phyloP scores from a whole-genome alignment of 192 early-diverging fungal species.

The Kappamyces sp. region DNA sequence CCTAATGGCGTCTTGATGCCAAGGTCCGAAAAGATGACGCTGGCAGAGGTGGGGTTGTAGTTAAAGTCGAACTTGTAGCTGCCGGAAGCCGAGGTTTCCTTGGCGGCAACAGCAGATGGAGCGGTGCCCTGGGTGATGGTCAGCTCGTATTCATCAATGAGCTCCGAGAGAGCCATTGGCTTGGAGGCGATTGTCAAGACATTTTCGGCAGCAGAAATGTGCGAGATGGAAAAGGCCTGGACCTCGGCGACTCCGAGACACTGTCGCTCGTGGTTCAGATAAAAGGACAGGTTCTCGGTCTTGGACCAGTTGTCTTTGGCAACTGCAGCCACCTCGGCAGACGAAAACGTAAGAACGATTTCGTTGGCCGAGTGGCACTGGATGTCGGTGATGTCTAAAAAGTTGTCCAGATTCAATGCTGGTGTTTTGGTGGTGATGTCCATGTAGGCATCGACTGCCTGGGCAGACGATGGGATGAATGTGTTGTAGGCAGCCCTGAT shows the following conservation, averaged over 20 bases:
- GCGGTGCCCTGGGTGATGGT: too few relatives aligned
- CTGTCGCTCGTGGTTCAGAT: conserved; percentile 7
- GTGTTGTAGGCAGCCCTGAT: conserved; percentile 10
- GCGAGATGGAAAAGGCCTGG: too few relatives aligned
- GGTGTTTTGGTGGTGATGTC: not conserved
- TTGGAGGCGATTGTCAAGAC: too few relatives aligned
- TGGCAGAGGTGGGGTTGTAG: too few relatives aligned
- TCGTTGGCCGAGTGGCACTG: conserved; percentile 2
- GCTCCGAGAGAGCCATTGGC: too few relatives aligned
- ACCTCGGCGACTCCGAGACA: not conserved
- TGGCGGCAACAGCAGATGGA: too few relatives aligned
- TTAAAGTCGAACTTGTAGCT: too few relatives aligned
- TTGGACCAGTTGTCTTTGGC: conserved; percentile 13
- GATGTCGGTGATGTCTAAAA: conserved; percentile 5
- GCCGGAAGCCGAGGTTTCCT: too few relatives aligned
- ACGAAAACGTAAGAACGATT: conserved; percentile 11
- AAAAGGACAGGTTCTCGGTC: conserved; percentile 3
- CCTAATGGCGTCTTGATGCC: too few relatives aligned
- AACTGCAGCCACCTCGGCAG: not conserved
- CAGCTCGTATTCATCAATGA: too few relatives aligned
- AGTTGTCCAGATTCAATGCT: conserved; percentile 15
- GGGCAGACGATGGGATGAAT: not conserved
- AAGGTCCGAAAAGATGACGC: too few relatives aligned
- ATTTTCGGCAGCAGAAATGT: too few relatives aligned
- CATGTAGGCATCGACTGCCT: conserved; percentile 5